Base-by-base conservation (phyloP, 139 green algal species). In the Spirogloea muscicola region DNA sequence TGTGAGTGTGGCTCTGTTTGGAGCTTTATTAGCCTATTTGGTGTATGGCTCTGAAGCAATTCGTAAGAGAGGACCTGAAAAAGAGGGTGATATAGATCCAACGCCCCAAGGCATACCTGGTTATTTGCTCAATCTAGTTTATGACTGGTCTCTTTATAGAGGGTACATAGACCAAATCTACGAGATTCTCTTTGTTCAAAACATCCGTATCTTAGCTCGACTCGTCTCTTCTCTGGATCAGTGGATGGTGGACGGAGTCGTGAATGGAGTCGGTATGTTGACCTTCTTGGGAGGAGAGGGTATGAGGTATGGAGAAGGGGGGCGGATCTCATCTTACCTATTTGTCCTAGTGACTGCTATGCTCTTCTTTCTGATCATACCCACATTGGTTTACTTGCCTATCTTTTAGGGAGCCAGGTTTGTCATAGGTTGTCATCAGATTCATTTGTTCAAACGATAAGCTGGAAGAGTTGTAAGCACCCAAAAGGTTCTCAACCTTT, bases 91-190 rank as follows among this genome's bases (percentile, higher is more conserved):
- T 63, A 16, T 63, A 37, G 52, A 63, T 63, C 52, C 52, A 37
- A 27, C 27, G 5, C 38, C 38, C 38, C 31, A 63, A 36, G 52
- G 52, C n/a, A 39, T n/a, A 42, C 27, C 39, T 42, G 52, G 52
- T 36, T n/a, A 6, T 63, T 3, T 63, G n/a, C 25, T 63, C 18
- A 63, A 63, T 63, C 38, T 16, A 42, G 39, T 63, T 33, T 36
- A 63, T 63, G 27, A 33, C 39, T 63, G 52, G 52, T 63, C 52
- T 37, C 39, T 63, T 42, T 33, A 33, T 63, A 29, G 52, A 42
- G 52, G 52, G 38, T 63, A 63, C 39, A 63, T 63, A n/a, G 52
- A 63, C 39, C 31, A 63, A 36, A 39, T 63, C 38, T 63, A 63
- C 27, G 25, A 63, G n/a, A 63, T 42, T 42, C 38, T 39, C 39